Conservation (phyloP, 345 rosid genomes). For the Excoecaria cochinchinensis region DNA sequence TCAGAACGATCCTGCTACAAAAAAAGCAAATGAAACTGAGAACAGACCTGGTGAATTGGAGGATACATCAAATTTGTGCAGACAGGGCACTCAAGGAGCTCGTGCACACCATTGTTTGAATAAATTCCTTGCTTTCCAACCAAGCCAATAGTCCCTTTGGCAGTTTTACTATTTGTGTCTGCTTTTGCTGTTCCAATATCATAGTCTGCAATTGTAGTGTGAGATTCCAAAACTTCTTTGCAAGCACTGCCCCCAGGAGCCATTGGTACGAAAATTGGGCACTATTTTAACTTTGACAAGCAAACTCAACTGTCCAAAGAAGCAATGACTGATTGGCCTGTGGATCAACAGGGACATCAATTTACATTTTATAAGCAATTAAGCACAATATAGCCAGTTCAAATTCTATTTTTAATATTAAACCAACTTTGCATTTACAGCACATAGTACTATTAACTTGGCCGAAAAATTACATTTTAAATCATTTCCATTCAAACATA, state of each 20-base stretch:
- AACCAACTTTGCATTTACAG: not conserved
- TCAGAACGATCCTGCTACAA: too few relatives aligned
- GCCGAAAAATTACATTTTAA: not conserved
- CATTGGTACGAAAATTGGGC: conserved; percentile 31
- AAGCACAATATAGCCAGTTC: conserved; percentile 3
- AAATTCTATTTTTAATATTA: not conserved
- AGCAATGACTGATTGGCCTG: conserved; percentile 24
- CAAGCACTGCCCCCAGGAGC: conserved; percentile 49
- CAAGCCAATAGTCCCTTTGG: conserved; percentile 28
- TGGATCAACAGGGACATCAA: not conserved
- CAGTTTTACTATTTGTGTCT: conserved; percentile 23
- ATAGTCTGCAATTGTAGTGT: conserved; percentile 19
- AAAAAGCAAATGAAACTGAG: not conserved
- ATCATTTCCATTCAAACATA: not conserved
- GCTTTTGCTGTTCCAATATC: conserved; percentile 23
- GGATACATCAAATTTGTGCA: conserved; percentile 38
- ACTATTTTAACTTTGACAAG: conserved; percentile 7
- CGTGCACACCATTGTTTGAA: conserved; percentile 39
- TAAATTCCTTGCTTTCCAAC: conserved; percentile 37
- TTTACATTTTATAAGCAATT: not conserved
- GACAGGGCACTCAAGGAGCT: conserved; percentile 36
- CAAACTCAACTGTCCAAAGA: not conserved
- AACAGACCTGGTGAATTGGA: conserved; percentile 34
- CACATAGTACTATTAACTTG: not conserved
- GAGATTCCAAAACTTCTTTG: conserved; percentile 44